Conservation (phyloP, 2,329 filamentous ascomycete genomes). For the Aspergillus sp. region DNA sequence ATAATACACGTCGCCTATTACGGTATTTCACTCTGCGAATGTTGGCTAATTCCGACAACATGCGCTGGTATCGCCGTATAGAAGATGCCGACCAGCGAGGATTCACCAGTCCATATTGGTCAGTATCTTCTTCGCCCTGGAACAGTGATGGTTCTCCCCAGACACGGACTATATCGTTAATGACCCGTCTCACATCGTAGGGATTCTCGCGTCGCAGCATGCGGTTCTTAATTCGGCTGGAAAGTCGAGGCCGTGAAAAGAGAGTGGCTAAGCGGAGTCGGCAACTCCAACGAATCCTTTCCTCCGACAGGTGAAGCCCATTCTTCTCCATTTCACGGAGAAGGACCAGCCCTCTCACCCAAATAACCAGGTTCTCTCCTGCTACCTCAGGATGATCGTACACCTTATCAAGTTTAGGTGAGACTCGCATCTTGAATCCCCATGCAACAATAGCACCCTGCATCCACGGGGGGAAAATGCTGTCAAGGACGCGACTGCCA, state of each 20-base stretch:
- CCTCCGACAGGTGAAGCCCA: slow-evolving; percentile 28
- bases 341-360: slow-evolving; percentile 35
- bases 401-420: slow-evolving; percentile 12
- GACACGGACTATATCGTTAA: slow-evolving; percentile 27
- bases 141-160: slow-evolving; percentile 31
- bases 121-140: slow-evolving; percentile 12
- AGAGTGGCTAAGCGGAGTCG: slow-evolving; percentile 33
- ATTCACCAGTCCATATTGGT: slow-evolving; percentile 19
- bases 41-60: not conserved
- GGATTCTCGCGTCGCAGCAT: slow-evolving; percentile 32
- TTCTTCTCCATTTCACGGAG: slow-evolving; percentile 32
- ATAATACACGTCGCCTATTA: not conserved
- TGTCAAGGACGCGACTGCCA: slow-evolving; percentile 25
- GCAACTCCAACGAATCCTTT: slow-evolving; percentile 27
- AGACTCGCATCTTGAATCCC: slow-evolving; percentile 40
- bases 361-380: slow-evolving; percentile 27
- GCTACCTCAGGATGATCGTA: slow-evolving; percentile 14
- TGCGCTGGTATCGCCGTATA: not conserved
- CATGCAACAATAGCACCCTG: slow-evolving; percentile 47
- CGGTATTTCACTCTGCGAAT: not conserved
- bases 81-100: slow-evolving; percentile 2
- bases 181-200: slow-evolving; percentile 24
- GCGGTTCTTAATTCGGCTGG: slow-evolving; percentile 29
- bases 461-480: slow-evolving; percentile 39
- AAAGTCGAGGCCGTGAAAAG: slow-evolving; percentile 26